Base-by-base conservation (phyloP, 2,329 filamentous ascomycete species). In the Gremmenia infestans region DNA sequence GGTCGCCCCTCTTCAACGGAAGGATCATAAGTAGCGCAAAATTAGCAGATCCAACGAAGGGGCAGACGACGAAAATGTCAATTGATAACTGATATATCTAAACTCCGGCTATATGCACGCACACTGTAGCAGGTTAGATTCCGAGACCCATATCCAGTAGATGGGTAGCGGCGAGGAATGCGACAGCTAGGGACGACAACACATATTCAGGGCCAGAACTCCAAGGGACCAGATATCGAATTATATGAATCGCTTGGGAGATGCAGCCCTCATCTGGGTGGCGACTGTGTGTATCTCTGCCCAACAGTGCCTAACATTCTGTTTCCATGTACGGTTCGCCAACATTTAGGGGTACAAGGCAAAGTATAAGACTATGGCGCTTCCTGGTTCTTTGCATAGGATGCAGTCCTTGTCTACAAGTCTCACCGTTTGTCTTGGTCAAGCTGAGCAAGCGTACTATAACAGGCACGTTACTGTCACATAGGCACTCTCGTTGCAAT, bases 291-390 rank as follows among this genome's bases (percentile, higher is more conserved):
- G 54, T 48, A 52, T 57, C 22, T 39, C 25, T 50, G 40, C 55
- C 55, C 55, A 53, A 57, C 50, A 28, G 35, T 28, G 45, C 36
- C 47, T 36, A 42, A 46, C 42, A 17, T 17, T n/a, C 43, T 28
- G 28, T 28, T 28, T 39, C 14, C 12, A 22, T n/a, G 9, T 4
- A 22, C 15, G 15, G 32, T 50, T 42, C 37, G 53, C 48, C 47
- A 36, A 15, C 19, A 32, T 17, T 35, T 5, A 17, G 25, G 39
- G 37, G 50, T 35, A 52, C 42, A 54, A 39, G 52, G 55, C 47
- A 48, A 48, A 56, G 52, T 60, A 58, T 58, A 60, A 54, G 54
- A 51, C 39, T 47, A n/a, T 48, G 48, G 37, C 15, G 28, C n/a
- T 58, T 56, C 55, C 39, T 22, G 17, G 23, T 50, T 48, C 51